Percentiles rank a stretch among this genome's conserved stretches.
phyloP scores from a whole-genome alignment of 2,329 filamentous ascomycete genomes.

The Bisporella sp. region DNA sequence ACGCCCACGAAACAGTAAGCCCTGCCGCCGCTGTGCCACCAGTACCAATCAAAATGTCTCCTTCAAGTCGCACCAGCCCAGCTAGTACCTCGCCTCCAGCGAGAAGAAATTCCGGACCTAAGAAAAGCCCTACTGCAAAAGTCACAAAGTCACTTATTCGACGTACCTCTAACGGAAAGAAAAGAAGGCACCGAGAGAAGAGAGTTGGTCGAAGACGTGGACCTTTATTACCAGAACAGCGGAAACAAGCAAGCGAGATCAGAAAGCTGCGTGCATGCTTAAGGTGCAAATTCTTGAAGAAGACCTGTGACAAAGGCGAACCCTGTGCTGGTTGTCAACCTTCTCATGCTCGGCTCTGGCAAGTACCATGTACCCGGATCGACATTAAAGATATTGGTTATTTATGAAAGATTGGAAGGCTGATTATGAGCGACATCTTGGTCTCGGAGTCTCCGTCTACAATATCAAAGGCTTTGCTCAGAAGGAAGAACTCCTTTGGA shows the following conservation, averaged over 20 bases:
- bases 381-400: constrained; percentile 98
- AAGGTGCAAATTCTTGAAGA: constrained; percentile 97
- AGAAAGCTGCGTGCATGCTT: constrained; percentile 89
- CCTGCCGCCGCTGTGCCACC: constrained; percentile 62
- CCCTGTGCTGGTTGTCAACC: constrained; percentile 93
- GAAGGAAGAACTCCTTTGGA: constrained; percentile 71
- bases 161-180: constrained; percentile 68
- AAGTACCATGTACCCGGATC: constrained; percentile 94
- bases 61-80: constrained; percentile 53
- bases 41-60: constrained; percentile 59
- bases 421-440: constrained; percentile 87
- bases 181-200: constrained; percentile 71
- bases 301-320: constrained; percentile 97
- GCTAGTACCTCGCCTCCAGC: constrained; percentile 53
- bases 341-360: constrained; percentile 91
- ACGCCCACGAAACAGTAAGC: constrained; percentile 52
- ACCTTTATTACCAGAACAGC: constrained; percentile 84
- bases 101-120: constrained; percentile 64
- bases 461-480: constrained; percentile 83
- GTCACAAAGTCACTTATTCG: constrained; percentile 78
- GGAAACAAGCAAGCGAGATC: constrained; percentile 95
- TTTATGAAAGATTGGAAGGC: constrained; percentile 98
- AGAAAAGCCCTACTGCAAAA: constrained; percentile 59
- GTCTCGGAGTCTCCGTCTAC: constrained; percentile 79
- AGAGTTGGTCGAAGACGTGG: constrained; percentile 87